Evolutionary conservation across 1,284 basidiomycete species (phyloP), one percentile per base, ranked within the genome.

Genomic region (Naganishia cerealis): DNA sequence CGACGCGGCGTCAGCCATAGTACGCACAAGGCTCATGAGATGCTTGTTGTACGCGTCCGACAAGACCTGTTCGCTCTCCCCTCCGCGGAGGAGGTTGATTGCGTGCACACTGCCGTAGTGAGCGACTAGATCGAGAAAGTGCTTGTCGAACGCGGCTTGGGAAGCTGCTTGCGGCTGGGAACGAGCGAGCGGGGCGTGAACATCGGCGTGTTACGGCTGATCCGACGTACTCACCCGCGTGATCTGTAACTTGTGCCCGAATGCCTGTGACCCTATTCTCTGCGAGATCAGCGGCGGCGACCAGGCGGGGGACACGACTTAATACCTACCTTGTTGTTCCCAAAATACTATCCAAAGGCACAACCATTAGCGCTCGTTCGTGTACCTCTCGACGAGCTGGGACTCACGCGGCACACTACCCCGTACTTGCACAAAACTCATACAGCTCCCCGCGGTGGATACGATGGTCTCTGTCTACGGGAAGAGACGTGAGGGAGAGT

Each of bases 131-230:
- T 92, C 88, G 26, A 88, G 84, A 72, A 97, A 92, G 80, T 99
- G 95, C 55, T 91, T 88, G 73, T 96, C 92, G 75, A 98, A 98
- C 0, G 95, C 95, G 4, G 93, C 93, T 74, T 97, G 93, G 0
- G 94, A 94, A 5, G 94, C 92, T 61, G 83, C 80, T 72, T 92
- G 88, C 0, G 96, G 93, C n/a, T 95, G 87, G 3, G 91, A 75
- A 65, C 75, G 72, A 70, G 67, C 4, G 91, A 75, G 66, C 75
- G 72, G 70, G 67, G 55, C 72, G 53, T 77, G 66, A 75, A 72
- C 16, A 76, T 71, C 62, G 74, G 76, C 40, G 8, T 36, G 36
- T 9, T 9, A 12, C 26, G 1, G 24, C 2, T 18, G 7, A 7
- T 16, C 9, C 9, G 4, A 18, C 43, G 3, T 33, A 72, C 77